Evolutionary conservation across 306 rosid species (phyloP), one percentile per base, ranked within the genome.

Genomic region (Castanea sativa): DNA sequence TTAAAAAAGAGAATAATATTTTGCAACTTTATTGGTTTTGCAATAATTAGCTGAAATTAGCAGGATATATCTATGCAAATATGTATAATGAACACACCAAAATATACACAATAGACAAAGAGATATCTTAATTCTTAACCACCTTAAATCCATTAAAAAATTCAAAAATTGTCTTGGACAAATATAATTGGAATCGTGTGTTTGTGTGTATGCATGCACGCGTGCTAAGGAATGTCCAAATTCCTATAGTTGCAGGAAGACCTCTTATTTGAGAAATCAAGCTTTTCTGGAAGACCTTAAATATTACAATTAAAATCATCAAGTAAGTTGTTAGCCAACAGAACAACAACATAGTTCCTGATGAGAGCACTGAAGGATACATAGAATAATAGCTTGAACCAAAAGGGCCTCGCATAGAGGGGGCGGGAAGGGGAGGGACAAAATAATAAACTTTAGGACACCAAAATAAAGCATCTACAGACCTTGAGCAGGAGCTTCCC

Each of bases 401-500:
- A 15, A 64, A 23, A 16, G 45, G 15, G 45, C 45, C 43, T 10
- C 2, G 10, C 43, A 35, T 35, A 38, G 45, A 41, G 11, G 11
- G 45, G 12, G 11, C 3, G 0, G 45, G 45, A 41, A 12, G 19
- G 5, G 25, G 71, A 33, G 21, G 1, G 1, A 32, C 7, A 5
- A 21, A 35, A 25, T 16, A 67, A 33, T 7, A 67, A 49, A 67
- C 71, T 4, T 14, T 33, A 43, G 20, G 71, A 2, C 20, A 71
- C 60, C 51, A 23, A 80, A n/a, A 1, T 41, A 20, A 45, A 82
- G 45, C 27, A 21, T 76, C 41, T 30, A 64, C 58, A 78, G 57
- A 92, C 98, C 98, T 94, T 92, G 41, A 94, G 98, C 73, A 95
- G 73, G 77, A 90, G 92, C 85, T 95, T 95, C 76, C 99, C 98